Evolutionary conservation across 352 stramenopile genomes (phyloP), one percentile per base, ranked within the genome.

Genomic region (Phytophthora idaei): DNA sequence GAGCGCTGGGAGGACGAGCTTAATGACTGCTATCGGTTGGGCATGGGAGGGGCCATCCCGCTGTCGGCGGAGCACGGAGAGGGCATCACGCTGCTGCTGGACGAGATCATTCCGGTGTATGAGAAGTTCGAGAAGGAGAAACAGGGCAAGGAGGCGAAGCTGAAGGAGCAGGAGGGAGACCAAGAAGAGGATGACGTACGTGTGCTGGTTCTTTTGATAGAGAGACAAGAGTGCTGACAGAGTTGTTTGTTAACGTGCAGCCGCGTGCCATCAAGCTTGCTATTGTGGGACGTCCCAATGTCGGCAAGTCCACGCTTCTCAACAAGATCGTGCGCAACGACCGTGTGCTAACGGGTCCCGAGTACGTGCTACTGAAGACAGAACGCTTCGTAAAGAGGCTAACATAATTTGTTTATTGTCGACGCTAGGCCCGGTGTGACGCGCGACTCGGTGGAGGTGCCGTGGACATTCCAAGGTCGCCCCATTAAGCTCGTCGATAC

Each of bases 401-500:
- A 25, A 67, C 21, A 1, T 44, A 8, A 1, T 61, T 17, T 57
- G 28, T 2, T 41, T 15, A 45, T 28, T 27, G 10, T 44, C 53
- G 39, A 17, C 55, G 42, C 14, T 61, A 94, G 84, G 60, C 87
- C 87, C 62, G 87, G 87, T 21, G 85, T 94, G 57, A 94, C 87
- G 36, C 87, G 87, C 48, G 87, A 94, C 64, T 85, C 87, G 25
- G 83, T 94, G 36, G 87, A 93, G 71, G 87, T 94, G 47, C 78
- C 80, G 21, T 94, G 85, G 85, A 78, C 75, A 17, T 94, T 93
- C 74, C 80, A 81, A 10, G 83, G 79, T 3, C 81, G 77, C 11
- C 71, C 85, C 42, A 91, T 94, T 61, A 87, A 89, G 62, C 78
- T 94, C 55, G 85, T 94, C 10, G 87, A 94, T 70, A 94, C 87